Conservation (phyloP, 192 early-diverging fungal species). For the Coemansia sp. region DNA sequence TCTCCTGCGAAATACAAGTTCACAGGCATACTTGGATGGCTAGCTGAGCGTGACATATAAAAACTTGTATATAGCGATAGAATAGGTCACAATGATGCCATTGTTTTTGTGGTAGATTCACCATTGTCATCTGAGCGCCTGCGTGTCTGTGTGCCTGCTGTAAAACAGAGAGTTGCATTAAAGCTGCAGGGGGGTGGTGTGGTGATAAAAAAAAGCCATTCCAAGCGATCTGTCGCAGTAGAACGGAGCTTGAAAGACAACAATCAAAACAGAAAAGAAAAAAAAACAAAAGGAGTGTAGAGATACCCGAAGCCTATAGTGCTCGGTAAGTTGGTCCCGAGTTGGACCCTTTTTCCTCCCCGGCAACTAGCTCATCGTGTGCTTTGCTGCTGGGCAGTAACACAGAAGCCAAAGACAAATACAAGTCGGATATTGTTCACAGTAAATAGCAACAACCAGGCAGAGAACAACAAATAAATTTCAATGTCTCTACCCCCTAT, state of each 20-base stretch:
- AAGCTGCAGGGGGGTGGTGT: neutral
- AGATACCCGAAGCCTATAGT: neutral
- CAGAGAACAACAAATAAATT: neutral
- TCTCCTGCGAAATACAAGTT: neutral
- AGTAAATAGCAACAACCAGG: neutral
- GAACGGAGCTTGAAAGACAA: conserved; percentile 4
- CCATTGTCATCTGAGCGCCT: conserved; percentile 5
- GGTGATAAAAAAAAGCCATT: neutral
- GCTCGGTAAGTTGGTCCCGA: conserved; percentile 1
- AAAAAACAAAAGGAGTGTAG: neutral
- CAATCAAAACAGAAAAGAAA: neutral
- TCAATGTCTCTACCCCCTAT: neutral
- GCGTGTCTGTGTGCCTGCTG: neutral
- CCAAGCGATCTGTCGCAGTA: conserved; percentile 3
- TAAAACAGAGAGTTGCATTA: neutral
- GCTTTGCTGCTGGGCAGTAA: neutral
- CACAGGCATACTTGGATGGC: neutral
- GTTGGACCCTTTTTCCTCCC: neutral
- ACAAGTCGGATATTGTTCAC: neutral
- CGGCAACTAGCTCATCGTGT: neutral
- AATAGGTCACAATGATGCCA: conserved; percentile 9
- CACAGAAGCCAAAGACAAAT: neutral
- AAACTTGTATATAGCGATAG: neutral
- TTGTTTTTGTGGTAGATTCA: conserved; percentile 3
- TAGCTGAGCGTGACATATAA: neutral